These are phyloP conservation scores for Sinapis alba DNA, from an alignment of 441 rosid species.

Conservation along the genomic window DNA sequence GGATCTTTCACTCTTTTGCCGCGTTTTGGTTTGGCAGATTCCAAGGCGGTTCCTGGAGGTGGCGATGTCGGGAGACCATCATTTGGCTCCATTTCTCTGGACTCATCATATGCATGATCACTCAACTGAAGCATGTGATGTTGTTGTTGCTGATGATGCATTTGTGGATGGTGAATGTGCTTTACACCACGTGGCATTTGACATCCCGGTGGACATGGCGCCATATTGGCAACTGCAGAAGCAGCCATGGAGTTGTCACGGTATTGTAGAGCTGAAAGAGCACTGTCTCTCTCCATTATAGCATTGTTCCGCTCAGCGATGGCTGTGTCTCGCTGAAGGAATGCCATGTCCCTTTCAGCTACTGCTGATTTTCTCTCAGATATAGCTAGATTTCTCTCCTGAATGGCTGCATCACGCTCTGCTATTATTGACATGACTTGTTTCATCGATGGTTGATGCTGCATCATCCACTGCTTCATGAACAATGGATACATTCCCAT, in stretches of 20 bases:
- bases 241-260: constrained; percentile 72
- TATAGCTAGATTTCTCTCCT: constrained; percentile 84
- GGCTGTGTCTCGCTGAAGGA: constrained; percentile 90
- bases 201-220: constrained; percentile 76
- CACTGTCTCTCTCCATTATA: constrained; percentile 81
- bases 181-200: constrained; percentile 83
- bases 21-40: constrained; percentile 63
- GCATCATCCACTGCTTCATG: constrained; percentile 87
- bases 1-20: constrained; percentile 74
- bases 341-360: constrained; percentile 93
- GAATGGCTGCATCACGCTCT: constrained; percentile 93
- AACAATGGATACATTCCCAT: not conserved
- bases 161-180: constrained; percentile 77
- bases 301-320: constrained; percentile 92
- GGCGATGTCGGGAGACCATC: constrained; percentile 54
- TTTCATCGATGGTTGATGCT: constrained; percentile 96
- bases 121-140: constrained; percentile 54
- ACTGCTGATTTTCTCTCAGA: constrained; percentile 91
- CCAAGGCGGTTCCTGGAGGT: constrained; percentile 47
- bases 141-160: constrained; percentile 73
- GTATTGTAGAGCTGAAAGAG: constrained; percentile 80
- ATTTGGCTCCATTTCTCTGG: constrained; percentile 63
- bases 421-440: constrained; percentile 96
- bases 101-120: constrained; percentile 56
- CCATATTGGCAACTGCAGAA: constrained; percentile 41